phyloP scores from a whole-genome alignment of 1,284 basidiomycete genomes.

The Ceratobasidium sp. region DNA sequence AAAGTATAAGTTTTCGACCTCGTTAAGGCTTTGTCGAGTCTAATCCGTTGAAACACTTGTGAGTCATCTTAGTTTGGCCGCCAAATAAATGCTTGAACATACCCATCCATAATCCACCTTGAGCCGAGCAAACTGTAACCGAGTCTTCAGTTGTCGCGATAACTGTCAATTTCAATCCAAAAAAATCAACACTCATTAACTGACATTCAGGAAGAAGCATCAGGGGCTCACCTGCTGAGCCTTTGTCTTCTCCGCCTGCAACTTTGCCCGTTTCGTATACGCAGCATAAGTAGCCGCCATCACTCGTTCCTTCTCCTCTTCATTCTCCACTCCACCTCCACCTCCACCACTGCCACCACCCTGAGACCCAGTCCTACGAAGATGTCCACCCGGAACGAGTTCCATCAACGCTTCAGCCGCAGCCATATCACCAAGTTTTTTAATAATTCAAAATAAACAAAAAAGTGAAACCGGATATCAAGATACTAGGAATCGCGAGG shows the following conservation, averaged over 20 bases:
- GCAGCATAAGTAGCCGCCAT: slow-evolving; percentile 45
- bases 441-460: not conserved
- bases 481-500: not conserved
- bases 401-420: slow-evolving; percentile 42
- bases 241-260: slow-evolving; percentile 66
- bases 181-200: not conserved
- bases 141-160: slow-evolving; percentile 76
- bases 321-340: slow-evolving; percentile 5
- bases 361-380: slow-evolving; percentile 8
- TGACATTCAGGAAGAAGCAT: slow-evolving; percentile 7
- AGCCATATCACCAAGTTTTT: slow-evolving; percentile 16
- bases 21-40: slow-evolving; percentile 71
- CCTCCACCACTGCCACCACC: not conserved
- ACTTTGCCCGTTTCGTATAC: slow-evolving; percentile 36
- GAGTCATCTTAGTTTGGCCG: slow-evolving; percentile 39
- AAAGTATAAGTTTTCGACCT: slow-evolving; percentile 83
- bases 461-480: not conserved
- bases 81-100: slow-evolving; percentile 53
- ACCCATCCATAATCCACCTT: slow-evolving; percentile 87
- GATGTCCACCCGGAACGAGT: slow-evolving; percentile 27
- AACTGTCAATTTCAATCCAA: slow-evolving; percentile 61
- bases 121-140: slow-evolving; percentile 79
- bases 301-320: slow-evolving; percentile 33
- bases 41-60: slow-evolving; percentile 41
- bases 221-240: slow-evolving; percentile 70